Conservation (phyloP, 352 stramenopile genomes). For the Blastocystis sp. region DNA sequence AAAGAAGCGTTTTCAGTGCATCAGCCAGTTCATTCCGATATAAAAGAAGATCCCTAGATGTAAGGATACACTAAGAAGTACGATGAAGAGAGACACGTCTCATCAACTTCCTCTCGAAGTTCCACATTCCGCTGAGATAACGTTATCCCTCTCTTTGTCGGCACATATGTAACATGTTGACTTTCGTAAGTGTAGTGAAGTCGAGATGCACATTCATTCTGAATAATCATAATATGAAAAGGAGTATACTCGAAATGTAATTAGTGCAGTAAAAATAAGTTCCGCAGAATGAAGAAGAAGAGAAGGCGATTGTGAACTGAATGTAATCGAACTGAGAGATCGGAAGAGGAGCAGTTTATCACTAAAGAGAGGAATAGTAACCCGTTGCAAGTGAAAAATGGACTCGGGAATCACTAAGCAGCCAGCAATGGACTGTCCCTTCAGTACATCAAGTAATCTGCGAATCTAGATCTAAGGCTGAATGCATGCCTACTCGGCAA, state of each 20-base stretch:
- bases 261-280: conserved; percentile 5
- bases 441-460: neutral
- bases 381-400: conserved; percentile 9
- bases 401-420: neutral
- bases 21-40: neutral
- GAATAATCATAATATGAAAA: neutral
- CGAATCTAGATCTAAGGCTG: neutral
- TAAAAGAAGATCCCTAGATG: neutral
- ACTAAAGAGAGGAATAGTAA: conserved; percentile 9
- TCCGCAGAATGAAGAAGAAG: neutral
- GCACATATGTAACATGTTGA: neutral
- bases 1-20: conserved; percentile 21
- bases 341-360: conserved; percentile 11
- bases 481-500: neutral
- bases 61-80: neutral
- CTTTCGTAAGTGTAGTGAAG: neutral
- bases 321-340: conserved; percentile 7
- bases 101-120: neutral
- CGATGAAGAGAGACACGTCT: neutral
- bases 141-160: neutral
- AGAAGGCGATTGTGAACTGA: neutral
- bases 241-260: neutral
- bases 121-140: neutral
- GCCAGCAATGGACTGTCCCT: neutral
- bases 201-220: neutral